phyloP scores from a whole-genome alignment of 2,329 filamentous ascomycete genomes.

The Zasmidium angulare region DNA sequence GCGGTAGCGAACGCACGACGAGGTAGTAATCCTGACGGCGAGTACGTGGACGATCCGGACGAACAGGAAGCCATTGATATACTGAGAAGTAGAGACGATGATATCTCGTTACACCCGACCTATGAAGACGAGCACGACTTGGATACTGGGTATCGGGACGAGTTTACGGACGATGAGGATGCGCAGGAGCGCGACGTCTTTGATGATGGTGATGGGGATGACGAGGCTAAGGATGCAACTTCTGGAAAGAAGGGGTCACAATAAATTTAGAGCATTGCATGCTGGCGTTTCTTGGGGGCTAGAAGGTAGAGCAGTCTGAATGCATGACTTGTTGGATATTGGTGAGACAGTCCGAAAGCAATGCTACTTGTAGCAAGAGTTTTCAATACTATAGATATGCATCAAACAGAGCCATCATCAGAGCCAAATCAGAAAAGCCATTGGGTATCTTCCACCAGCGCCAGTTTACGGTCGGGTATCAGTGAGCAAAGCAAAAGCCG shows the following conservation, averaged over 20 bases:
- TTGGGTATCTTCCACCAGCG: constrained; percentile 8
- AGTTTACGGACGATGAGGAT: constrained; percentile 44
- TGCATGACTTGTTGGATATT: not conserved
- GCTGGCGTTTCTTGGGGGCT: not conserved
- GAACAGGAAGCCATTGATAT: constrained; percentile 40
- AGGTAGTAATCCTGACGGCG: constrained; percentile 28
- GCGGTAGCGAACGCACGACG: constrained; percentile 25
- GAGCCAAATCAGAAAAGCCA: not conserved
- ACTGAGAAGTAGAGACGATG: constrained; percentile 51
- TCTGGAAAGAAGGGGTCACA: constrained; percentile 1
- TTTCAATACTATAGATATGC: not conserved
- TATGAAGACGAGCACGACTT: constrained; percentile 50
- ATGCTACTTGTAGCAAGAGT: not conserved
- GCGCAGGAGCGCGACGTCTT: constrained; percentile 47
- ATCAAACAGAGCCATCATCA: not conserved
- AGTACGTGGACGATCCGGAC: constrained; percentile 48
- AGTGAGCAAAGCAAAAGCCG: constrained; percentile 4
- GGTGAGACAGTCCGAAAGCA: not conserved
- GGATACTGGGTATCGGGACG: constrained; percentile 44
- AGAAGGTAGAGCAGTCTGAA: not conserved
- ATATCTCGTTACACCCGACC: constrained; percentile 53
- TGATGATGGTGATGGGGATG: constrained; percentile 43
- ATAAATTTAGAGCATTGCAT: not conserved
- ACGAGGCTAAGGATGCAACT: constrained; percentile 24
- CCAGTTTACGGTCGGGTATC: constrained; percentile 5